phyloP scores from a whole-genome alignment of 495 filamentous ascomycete species.

The Thermothielavioides terrestris region DNA sequence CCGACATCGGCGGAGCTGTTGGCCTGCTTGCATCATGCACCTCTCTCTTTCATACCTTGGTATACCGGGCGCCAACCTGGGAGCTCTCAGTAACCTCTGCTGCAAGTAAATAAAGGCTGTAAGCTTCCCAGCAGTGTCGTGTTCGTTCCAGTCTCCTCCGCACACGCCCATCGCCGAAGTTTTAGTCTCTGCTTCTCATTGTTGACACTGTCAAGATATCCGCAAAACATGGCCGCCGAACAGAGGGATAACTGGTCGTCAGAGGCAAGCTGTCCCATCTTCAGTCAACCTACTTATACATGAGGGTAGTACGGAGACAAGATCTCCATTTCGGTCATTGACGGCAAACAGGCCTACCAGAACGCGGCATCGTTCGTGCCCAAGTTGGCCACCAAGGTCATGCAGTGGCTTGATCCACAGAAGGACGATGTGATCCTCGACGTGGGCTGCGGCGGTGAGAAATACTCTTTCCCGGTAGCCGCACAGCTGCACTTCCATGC shows the following conservation, averaged over 20 bases:
- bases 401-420: constrained; percentile 54
- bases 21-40: neutral
- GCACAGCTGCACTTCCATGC: too few relatives aligned
- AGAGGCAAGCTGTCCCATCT: constrained; percentile 23
- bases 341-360: constrained; percentile 46
- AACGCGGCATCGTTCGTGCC: constrained; percentile 65
- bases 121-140: neutral
- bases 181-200: neutral
- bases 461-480: too few relatives aligned
- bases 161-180: neutral
- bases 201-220: neutral
- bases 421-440: constrained; percentile 58
- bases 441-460: constrained; percentile 60
- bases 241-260: constrained; percentile 52
- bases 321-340: neutral
- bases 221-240: constrained; percentile 22
- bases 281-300: neutral
- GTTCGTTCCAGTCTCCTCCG: neutral
- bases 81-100: neutral
- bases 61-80: neutral
- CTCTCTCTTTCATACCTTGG: neutral
- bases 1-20: neutral
- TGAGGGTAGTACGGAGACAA: neutral
- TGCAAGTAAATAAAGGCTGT: constrained; percentile 2
- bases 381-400: constrained; percentile 54